phyloP scores from a whole-genome alignment of 257 asterid genomes.

The Hygrophila difformis region DNA sequence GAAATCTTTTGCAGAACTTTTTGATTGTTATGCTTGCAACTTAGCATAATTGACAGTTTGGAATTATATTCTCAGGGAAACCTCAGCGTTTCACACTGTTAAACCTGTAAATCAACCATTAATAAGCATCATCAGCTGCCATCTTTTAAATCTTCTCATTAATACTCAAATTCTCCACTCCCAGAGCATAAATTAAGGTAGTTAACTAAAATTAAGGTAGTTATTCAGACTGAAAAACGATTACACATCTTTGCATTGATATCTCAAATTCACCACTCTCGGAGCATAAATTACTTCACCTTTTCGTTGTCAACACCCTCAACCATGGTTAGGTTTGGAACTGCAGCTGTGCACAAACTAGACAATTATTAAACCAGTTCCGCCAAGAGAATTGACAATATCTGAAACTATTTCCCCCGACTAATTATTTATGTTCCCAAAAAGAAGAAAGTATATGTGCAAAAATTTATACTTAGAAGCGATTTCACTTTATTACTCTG shows the following conservation, averaged over 20 bases:
- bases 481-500: conserved; percentile 83
- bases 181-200: neutral
- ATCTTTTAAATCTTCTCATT: too few relatives aligned
- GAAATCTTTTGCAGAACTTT: too few relatives aligned
- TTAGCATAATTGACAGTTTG: neutral
- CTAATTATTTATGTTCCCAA: neutral
- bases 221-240: neutral
- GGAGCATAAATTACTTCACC: conserved; percentile 31
- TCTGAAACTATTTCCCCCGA: neutral
- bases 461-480: conserved; percentile 36
- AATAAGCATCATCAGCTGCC: too few relatives aligned
- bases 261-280: too few relatives aligned
- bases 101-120: too few relatives aligned
- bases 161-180: too few relatives aligned
- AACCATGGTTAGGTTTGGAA: conserved; percentile 64
- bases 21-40: too few relatives aligned
- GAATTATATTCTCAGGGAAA: neutral
- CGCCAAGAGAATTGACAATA: neutral
- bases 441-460: neutral
- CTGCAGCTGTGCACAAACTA: conserved; percentile 54
- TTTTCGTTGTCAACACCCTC: conserved; percentile 74
- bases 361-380: conserved; percentile 6
- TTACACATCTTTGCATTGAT: neutral
- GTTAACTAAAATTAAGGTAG: neutral
- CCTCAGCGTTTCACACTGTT: neutral